Base-by-base conservation (phyloP, 176 grass and related monocot genomes). In the Juncus effusus region DNA sequence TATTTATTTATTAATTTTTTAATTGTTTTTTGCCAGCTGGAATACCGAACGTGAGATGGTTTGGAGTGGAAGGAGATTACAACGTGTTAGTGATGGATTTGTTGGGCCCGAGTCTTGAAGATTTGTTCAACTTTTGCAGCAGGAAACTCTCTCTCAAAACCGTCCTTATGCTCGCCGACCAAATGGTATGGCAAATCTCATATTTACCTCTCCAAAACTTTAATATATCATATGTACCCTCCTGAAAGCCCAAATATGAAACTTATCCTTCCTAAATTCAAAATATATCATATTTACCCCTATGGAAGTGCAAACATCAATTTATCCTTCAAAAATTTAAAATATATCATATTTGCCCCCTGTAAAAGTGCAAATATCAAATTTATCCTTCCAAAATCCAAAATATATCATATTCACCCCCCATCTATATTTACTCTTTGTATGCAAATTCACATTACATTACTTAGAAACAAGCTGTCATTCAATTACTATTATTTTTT, bases 51-150 rank as follows among this genome's bases (percentile, higher is more conserved):
- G 73, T 99, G 56, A 87, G 81, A 85, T 99, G 89, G 95, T 99
- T 87, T 79, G 95, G 95, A 58, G 81, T 90, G 58, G 89, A 99
- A 86, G 89, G 89, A 62, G 89, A 99, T 59, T 94, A 99, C 75
- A 94, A 99, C 80, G 89, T 90, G 62, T 81, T 99, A 37, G 95
- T 99, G 64, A 99, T 99, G 89, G 95, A 99, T 81, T 81, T 94
- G 44, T 77, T 99, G 42, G 95, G 95, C 9, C 95, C 83, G 60
- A 99, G 86, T 77, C 76, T 99, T 71, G 95, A 99, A 63, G 95
- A 94, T 77, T 69, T 99, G 40, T 99, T 99, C 73, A 99, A 99
- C 64, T 99, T 99, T 72, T 99, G 95, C 67, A 99, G 80, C 78
- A 83, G 95, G 74, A 99, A 99, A 74, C 62, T 99, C 40, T 94